Percentiles rank a stretch among this genome's conserved stretches.
These are phyloP conservation scores for Scleroderma bovista DNA, from an alignment of 768 basidiomycete genomes.

Conservation along the genomic window DNA sequence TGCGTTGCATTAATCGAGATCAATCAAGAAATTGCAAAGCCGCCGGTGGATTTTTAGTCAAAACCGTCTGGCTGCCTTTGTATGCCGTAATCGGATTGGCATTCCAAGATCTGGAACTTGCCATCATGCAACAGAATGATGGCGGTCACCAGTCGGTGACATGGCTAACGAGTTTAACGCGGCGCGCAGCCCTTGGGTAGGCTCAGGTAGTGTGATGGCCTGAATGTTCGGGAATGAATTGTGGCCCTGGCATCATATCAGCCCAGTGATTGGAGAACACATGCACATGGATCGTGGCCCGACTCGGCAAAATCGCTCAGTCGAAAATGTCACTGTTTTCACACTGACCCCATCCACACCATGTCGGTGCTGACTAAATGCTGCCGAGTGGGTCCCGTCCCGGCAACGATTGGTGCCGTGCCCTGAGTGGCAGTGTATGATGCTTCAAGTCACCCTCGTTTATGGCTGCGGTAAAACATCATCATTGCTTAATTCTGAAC, in stretches of 20 bases:
- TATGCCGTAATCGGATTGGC: slow-evolving; percentile 27
- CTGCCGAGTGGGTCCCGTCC: neutral
- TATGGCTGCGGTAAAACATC: neutral
- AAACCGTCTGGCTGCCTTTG: slow-evolving; percentile 20
- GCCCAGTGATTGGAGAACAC: neutral
- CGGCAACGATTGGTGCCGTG: neutral
- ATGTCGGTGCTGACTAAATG: neutral
- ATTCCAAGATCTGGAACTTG: slow-evolving; percentile 14
- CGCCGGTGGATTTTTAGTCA: slow-evolving; percentile 29
- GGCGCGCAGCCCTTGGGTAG: neutral
- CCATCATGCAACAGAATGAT: slow-evolving; percentile 5
- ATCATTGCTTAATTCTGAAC: neutral
- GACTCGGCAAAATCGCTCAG: slow-evolving; percentile 12
- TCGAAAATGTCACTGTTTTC: slow-evolving; percentile 21
- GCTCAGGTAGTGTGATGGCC: neutral
- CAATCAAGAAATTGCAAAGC: slow-evolving; percentile 21
- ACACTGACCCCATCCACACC: slow-evolving; percentile 16
- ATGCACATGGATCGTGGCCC: neutral
- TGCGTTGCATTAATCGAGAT: slow-evolving; percentile 26
- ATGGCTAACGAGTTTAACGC: slow-evolving; percentile 2
- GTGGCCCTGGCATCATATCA: neutral
- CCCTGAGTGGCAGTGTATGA: neutral
- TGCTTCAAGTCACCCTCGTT: neutral
- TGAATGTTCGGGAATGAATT: neutral
- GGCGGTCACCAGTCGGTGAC: slow-evolving; percentile 14